A percentile compares a stretch with the other conserved stretches of the same genome.
Evolutionary conservation across 768 basidiomycete species (phyloP).

Genomic region (Lentinus brumalis): DNA sequence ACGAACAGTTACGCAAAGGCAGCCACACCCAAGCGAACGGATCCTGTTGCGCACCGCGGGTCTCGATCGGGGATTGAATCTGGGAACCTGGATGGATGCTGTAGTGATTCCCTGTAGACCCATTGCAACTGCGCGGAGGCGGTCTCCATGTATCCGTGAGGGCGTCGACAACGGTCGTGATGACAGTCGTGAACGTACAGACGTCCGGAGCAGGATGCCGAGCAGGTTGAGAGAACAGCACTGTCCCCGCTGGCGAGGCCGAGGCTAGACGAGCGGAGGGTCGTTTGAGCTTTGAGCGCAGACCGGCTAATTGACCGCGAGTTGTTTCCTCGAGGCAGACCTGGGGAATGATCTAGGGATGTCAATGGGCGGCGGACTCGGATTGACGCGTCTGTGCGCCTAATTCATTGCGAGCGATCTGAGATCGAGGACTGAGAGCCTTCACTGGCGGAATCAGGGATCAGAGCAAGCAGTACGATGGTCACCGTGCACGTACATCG

Average conservation of each 20-base stretch:
- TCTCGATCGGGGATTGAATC: conserved; percentile 12
- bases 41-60: conserved; percentile 9
- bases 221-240: conserved; percentile 5
- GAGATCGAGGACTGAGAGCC: conserved; percentile 7
- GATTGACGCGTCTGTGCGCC: neutral
- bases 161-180: conserved; percentile 22
- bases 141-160: conserved; percentile 20
- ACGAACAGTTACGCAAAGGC: conserved; percentile 13
- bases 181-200: conserved; percentile 24
- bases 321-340: neutral
- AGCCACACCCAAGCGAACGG: conserved; percentile 8
- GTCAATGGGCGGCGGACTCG: neutral
- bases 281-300: neutral
- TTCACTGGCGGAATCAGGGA: conserved; percentile 5
- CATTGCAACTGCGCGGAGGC: conserved; percentile 18
- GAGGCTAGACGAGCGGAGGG: neutral
- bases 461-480: conserved; percentile 16
- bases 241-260: conserved; percentile 4
- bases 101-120: conserved; percentile 6
- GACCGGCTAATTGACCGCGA: neutral
- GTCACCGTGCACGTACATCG: neutral
- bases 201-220: conserved; percentile 11
- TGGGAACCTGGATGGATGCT: conserved; percentile 18
- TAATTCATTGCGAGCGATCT: conserved; percentile 7
- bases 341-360: neutral